Evolutionary conservation across 768 basidiomycete species (phyloP).

Genomic region (Trametes coccinea): DNA sequence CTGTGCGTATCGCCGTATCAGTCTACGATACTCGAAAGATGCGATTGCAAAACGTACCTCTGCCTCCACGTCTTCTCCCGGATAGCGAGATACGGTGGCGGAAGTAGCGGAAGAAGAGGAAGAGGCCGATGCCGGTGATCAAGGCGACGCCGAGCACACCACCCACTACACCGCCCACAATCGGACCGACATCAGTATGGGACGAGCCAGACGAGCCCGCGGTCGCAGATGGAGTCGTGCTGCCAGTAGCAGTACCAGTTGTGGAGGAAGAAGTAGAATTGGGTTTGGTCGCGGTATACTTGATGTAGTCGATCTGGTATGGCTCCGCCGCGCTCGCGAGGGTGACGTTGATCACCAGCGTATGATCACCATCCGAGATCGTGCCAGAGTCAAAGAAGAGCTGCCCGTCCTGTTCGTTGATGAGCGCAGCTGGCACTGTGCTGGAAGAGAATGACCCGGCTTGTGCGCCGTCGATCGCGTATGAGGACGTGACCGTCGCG

Average conservation of each 20-base stretch:
- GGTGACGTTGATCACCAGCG: slow-evolving; percentile 22
- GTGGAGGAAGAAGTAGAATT: background rate
- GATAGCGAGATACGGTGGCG: slow-evolving; percentile 22
- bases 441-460: slow-evolving; percentile 16
- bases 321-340: slow-evolving; percentile 18
- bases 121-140: slow-evolving; percentile 7
- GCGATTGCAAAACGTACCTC: background rate
- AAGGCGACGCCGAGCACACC: slow-evolving; percentile 16
- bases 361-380: slow-evolving; percentile 15
- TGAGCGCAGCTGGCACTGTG: slow-evolving; percentile 1
- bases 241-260: background rate
- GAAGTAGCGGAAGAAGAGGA: slow-evolving; percentile 12
- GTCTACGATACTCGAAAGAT: no score
- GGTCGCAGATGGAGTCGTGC: background rate
- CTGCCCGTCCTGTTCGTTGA: slow-evolving; percentile 19
- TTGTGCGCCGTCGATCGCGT: slow-evolving; percentile 13
- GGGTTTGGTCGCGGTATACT: slow-evolving; percentile 13
- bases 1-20: background rate
- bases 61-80: slow-evolving; percentile 11
- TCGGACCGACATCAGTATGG: slow-evolving; percentile 20
- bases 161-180: slow-evolving; percentile 25
- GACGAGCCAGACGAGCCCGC: background rate
- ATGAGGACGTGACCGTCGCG: slow-evolving; percentile 14
- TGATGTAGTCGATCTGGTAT: slow-evolving; percentile 25
- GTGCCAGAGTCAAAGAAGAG: slow-evolving; percentile 23